Conservation (phyloP, 2,329 filamentous ascomycete genomes). For the Aspergillus calidoustus region DNA sequence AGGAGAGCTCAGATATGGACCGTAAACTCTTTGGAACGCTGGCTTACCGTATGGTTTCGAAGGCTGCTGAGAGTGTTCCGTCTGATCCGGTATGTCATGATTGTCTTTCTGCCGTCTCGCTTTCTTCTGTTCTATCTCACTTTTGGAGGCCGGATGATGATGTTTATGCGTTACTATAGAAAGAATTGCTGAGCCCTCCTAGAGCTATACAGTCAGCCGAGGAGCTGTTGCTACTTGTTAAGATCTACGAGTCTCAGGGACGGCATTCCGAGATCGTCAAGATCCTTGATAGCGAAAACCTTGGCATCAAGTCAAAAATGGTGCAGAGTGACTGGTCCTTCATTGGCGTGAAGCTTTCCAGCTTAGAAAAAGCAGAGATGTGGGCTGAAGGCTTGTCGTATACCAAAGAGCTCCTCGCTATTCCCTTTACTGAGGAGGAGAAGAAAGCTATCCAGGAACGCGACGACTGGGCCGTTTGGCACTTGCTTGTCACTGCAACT, state of each 20-base stretch:
- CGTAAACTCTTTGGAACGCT: constrained; percentile 54
- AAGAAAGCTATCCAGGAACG: constrained; percentile 39
- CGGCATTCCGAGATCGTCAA: constrained; percentile 46
- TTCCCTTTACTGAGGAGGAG: constrained; percentile 37
- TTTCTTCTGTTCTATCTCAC: constrained; percentile 1
- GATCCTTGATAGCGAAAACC: constrained; percentile 47
- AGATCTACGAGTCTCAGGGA: constrained; percentile 49
- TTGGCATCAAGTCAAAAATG: constrained; percentile 48
- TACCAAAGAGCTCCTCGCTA: constrained; percentile 41
- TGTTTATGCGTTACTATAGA: constrained; percentile 35
- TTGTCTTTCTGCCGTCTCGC: not conserved
- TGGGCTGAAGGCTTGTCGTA: constrained; percentile 47
- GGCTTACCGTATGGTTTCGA: constrained; percentile 55
- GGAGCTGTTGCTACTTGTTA: constrained; percentile 51
- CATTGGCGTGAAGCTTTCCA: constrained; percentile 43
- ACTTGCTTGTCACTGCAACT: constrained; percentile 43
- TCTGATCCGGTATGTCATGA: constrained; percentile 46
- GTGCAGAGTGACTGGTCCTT: constrained; percentile 51
- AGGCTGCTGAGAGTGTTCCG: constrained; percentile 51
- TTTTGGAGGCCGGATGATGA: constrained; percentile 26
- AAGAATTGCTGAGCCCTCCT: constrained; percentile 45
- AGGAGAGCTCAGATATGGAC: constrained; percentile 45
- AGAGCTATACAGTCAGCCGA: constrained; percentile 53
- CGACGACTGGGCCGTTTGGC: constrained; percentile 54
- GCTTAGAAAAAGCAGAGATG: constrained; percentile 41